Evolutionary conservation across 2,329 filamentous ascomycete genomes (phyloP).

Genomic region (Emergomyces africanus): DNA sequence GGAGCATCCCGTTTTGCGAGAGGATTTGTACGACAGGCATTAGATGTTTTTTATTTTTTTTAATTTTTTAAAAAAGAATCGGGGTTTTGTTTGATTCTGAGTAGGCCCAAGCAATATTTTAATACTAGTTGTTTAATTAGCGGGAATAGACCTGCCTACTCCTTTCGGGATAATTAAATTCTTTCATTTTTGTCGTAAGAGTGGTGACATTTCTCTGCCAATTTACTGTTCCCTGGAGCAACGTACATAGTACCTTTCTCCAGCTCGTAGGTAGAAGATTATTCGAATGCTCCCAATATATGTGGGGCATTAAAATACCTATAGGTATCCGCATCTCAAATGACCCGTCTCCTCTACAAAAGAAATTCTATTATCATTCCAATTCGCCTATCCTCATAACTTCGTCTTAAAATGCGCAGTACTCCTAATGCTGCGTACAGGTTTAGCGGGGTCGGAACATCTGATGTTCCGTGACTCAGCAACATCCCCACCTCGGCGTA

Average conservation of each 20-base stretch:
- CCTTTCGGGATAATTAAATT: not conserved
- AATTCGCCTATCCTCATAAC: not conserved
- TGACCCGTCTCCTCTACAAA: no score
- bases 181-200: not conserved
- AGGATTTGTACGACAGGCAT: not conserved
- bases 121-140: not conserved
- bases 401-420: not conserved
- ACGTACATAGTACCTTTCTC: no score
- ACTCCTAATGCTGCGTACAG: no score
- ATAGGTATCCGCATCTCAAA: not conserved
- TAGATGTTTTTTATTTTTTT: not conserved
- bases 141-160: not conserved
- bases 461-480: not conserved
- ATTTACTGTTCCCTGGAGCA: no score
- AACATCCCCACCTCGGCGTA: not conserved
- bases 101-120: not conserved
- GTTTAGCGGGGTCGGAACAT: constrained; percentile 6
- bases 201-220: no score
- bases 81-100: not conserved
- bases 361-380: not conserved
- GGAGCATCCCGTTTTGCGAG: not conserved
- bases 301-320: not conserved
- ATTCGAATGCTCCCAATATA: no score
- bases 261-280: no score
- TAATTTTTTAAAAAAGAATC: not conserved